phyloP scores from a whole-genome alignment of 441 rosid genomes.

The Omphalea diandra region DNA sequence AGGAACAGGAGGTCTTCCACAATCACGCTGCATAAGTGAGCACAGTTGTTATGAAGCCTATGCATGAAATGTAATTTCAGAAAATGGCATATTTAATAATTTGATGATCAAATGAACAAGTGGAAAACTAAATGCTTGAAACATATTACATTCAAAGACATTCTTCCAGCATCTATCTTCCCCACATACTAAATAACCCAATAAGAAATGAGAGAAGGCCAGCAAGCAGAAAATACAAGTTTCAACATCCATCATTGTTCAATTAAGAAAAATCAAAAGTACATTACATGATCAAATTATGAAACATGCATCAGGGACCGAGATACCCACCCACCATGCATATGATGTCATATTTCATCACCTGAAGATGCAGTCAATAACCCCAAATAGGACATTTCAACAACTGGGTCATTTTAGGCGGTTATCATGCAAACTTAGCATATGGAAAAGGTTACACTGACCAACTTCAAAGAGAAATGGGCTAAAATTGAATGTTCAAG shows the following conservation, averaged over 20 bases:
- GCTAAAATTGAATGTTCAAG: conserved; percentile 8
- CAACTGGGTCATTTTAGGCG: neutral
- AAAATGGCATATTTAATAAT: neutral
- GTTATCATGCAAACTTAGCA: neutral
- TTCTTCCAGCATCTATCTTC: neutral
- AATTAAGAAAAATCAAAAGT: conserved; percentile 1
- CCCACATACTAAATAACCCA: neutral
- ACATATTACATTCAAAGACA: neutral
- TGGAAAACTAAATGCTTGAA: neutral
- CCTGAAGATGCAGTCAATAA: neutral
- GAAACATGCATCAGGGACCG: neutral
- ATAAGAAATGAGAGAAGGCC: neutral
- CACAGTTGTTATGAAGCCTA: conserved; percentile 11
- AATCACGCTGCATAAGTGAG: conserved; percentile 65
- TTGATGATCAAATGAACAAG: neutral
- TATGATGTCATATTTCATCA: neutral
- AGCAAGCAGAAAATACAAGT: neutral
- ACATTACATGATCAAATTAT: neutral
- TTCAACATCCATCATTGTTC: neutral
- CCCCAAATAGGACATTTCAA: neutral
- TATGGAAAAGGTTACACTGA: neutral
- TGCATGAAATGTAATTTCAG: neutral
- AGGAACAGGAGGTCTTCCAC: conserved; percentile 92
- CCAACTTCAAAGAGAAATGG: neutral
- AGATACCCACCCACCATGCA: conserved; percentile 3